phyloP scores from a whole-genome alignment of 2,329 filamentous ascomycete species.

The Pseudophaeomoniella oleicola region DNA sequence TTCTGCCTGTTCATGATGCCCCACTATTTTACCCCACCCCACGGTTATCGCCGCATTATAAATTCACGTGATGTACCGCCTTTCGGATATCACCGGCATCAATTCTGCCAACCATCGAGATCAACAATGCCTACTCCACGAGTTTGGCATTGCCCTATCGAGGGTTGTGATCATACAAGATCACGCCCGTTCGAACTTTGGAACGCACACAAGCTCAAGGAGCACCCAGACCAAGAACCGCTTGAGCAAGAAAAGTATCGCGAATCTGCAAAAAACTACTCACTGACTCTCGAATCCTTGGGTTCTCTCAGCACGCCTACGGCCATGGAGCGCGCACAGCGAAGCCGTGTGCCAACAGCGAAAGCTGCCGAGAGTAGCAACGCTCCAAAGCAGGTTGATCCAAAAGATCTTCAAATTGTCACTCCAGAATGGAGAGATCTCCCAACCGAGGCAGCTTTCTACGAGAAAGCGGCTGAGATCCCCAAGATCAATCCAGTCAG shows the following conservation, averaged over 20 bases:
- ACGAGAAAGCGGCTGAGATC: slow-evolving; percentile 5
- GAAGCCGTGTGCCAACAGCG: background rate
- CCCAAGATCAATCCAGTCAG: slow-evolving; percentile 11
- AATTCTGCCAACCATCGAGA: background rate
- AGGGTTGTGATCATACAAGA: background rate
- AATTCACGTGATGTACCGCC: too few relatives aligned
- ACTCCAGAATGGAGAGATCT: background rate
- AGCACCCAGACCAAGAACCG: background rate
- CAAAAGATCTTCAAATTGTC: background rate
- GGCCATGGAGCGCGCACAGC: background rate
- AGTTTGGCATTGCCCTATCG: background rate
- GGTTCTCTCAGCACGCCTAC: too few relatives aligned
- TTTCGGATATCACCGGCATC: too few relatives aligned
- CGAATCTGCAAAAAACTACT: background rate
- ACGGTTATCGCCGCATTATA: too few relatives aligned
- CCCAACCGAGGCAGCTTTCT: background rate
- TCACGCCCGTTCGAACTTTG: background rate
- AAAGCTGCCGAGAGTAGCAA: background rate
- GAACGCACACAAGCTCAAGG: background rate
- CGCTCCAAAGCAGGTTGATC: too few relatives aligned
- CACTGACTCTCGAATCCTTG: too few relatives aligned
- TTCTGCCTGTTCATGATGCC: too few relatives aligned
- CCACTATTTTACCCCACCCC: too few relatives aligned
- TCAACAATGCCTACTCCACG: background rate
- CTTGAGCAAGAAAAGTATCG: background rate